Base-by-base conservation (phyloP, 1,139 yeast genomes). In the Yamadazyma songkhlaensis region DNA sequence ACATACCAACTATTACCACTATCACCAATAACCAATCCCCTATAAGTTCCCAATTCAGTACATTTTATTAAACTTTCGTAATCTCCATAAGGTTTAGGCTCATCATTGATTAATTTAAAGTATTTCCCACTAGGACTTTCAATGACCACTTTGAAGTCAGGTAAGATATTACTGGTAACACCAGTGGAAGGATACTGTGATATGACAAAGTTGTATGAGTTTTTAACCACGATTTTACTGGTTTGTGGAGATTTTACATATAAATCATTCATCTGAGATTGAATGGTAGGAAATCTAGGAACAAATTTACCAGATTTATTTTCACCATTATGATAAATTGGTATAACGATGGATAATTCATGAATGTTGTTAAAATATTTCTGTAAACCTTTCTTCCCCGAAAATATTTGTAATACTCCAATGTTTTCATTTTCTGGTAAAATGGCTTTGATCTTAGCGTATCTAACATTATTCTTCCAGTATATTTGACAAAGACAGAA, bases 161-260 rank as follows among this genome's bases (percentile, higher is more conserved):
- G 72, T 60, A 45, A 72, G 53, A 45, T 68, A 51, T 50, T 55
- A 38, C 54, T 77, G 49, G 49, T 67, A 31, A 79, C 49, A 1
- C 85, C 86, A 42, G 60, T 63, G 3, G 84, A 71, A 4, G 92
- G 90, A 51, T 77, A 79, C 51, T 81, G 88, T 24, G 70, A 59
- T 14, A 88, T 57, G 42, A 72, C 76, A 56, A 89, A 88, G 40
- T 67, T 74, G 50, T 86, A 86, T 10, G 79, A 72, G 45, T 77
- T 78, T 26, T 77, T 79, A 26, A 63, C 66, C 12, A 74, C 62
- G 35, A 92, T 62, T 44, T 74, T 72, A 45, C 73, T 77, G 42
- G 84, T 77, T 57, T 90, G 97, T 2, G 98, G 98, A 49, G 84
- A 86, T 42, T 77, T 74, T 40, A 92, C 77, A 57, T 90, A 92